phyloP scores from a whole-genome alignment of 148 eudicot species.

The Rhododendron ovatum region DNA sequence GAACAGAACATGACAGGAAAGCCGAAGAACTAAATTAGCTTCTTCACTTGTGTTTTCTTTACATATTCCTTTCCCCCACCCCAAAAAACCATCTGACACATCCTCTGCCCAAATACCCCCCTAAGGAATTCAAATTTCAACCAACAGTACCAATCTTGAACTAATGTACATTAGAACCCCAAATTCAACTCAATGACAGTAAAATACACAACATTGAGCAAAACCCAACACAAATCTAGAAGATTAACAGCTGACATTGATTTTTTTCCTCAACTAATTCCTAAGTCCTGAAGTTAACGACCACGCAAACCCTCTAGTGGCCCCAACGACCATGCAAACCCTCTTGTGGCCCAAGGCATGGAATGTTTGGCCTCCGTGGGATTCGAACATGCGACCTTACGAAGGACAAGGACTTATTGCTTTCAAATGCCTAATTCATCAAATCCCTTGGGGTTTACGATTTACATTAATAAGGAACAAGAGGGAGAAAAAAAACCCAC shows the following conservation, averaged over 20 bases:
- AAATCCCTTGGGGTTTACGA: no score
- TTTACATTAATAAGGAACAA: no score
- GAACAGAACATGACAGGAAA: not conserved
- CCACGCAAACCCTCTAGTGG: no score
- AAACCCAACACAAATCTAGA: not conserved
- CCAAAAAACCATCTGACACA: not conserved
- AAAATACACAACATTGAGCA: not conserved
- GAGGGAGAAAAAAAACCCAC: not conserved
- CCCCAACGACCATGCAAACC: no score
- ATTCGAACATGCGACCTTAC: no score
- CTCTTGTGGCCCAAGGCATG: no score
- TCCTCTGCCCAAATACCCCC: not conserved
- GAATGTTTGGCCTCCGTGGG: no score
- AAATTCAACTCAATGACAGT: not conserved
- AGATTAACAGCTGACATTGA: not conserved
- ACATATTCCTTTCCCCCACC: not conserved
- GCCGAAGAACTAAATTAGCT: not conserved
- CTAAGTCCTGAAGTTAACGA: no score
- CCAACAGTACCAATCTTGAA: not conserved
- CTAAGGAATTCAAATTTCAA: conserved; percentile 7
- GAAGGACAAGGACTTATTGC: no score
- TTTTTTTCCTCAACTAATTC: no score
- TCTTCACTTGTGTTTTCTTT: not conserved
- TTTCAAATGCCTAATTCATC: no score
- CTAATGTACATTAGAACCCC: not conserved